Base-by-base conservation (phyloP, 257 asterid genomes). In the Solanum appendiculatum region DNA sequence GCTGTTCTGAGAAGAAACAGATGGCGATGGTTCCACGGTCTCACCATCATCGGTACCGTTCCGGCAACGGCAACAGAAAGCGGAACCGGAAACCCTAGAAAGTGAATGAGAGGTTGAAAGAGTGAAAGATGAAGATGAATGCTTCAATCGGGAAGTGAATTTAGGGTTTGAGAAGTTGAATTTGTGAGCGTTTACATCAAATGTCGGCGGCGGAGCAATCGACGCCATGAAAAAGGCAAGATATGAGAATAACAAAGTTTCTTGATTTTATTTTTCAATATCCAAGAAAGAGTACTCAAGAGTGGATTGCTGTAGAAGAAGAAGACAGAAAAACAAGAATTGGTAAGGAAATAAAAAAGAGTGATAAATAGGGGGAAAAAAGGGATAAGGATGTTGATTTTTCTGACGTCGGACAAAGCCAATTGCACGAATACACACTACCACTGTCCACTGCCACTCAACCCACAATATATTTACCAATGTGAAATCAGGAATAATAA, bases 51-150 rank as follows among this genome's bases (percentile, higher is more conserved):
- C 82, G 86, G 83, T 88, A 39, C 85, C 90, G 73, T 31, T 88
- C 39, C 69, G 82, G 89, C 99, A 96, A 69, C 95, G 98, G 90
- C 96, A 94, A 86, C 91, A 90, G 69, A 82, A 82, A 64, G 75
- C 48, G 42, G 93, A 89, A 83, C 88, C 92, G 54, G 95, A 88
- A 90, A 87, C 90, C 92, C 91, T 92, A 85, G 91, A 77, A 13
- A 27, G 25, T 20, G 86, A 64, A 16, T 72, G 37, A 84, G 48
- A 86, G 37, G 60, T 7, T 27, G 88, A 73, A 21, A 84, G 68
- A 86, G 69, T 80, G 42, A 86, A 86, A 82, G 86, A 85, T 86
- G 93, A 89, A 70, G 91, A 90, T 27, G 88, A 89, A 46, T 91
- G 82, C 40, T 60, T 87, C 29, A 90, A 82, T 70, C 80, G 91